These are phyloP conservation scores for Wickerhamiella shivajii DNA, from an alignment of 805 yeast genomes.

Conservation along the genomic window DNA sequence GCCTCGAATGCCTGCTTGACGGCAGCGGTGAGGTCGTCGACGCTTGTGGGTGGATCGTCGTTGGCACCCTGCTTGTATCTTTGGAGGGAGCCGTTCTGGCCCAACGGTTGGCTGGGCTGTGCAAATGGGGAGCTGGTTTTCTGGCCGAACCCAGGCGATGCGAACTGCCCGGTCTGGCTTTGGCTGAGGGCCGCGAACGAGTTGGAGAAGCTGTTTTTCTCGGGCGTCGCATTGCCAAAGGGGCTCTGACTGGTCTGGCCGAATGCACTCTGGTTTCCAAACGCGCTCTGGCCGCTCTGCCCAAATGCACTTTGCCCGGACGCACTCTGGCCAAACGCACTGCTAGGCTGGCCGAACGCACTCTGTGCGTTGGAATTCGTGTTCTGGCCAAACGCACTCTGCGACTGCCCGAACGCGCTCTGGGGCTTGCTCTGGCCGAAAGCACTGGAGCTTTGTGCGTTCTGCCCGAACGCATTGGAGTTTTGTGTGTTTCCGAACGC, in stretches of 20 bases:
- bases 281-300: neutral
- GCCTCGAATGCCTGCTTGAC: constrained; percentile 5
- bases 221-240: neutral
- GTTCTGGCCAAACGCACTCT: constrained; percentile 1
- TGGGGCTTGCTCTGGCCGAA: neutral
- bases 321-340: constrained; percentile 1
- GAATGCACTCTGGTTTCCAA: constrained; percentile 1
- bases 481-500: too few species aligned
- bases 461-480: too few species aligned
- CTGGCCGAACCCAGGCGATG: neutral
- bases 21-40: neutral
- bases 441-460: too few species aligned
- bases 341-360: neutral
- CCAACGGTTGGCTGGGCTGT: neutral
- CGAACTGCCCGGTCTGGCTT: neutral
- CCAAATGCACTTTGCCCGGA: neutral
- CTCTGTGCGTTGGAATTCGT: neutral
- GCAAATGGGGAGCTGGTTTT: neutral
- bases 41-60: constrained; percentile 3
- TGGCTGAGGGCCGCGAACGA: neutral
- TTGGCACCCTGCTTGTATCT: constrained; percentile 2
- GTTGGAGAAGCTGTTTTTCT: neutral
- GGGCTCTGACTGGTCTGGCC: neutral
- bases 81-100: neutral
- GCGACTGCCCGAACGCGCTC: neutral